A percentile compares a stretch with the other conserved stretches of the same genome.
phyloP scores from a whole-genome alignment of 2,329 filamentous ascomycete genomes.

The Stachybotrys chartarum region DNA sequence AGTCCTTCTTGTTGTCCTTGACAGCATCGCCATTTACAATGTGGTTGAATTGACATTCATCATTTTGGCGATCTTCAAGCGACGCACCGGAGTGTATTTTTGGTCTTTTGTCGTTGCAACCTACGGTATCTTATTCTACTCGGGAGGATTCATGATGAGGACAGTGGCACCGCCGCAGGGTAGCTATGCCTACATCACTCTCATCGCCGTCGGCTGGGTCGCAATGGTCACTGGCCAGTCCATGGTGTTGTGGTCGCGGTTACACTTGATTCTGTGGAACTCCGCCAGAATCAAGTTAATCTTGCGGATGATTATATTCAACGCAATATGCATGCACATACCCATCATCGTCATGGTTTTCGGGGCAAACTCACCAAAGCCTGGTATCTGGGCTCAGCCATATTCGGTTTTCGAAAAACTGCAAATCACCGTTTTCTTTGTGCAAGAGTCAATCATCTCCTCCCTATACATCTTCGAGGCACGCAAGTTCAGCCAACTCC shows the following conservation, averaged over 20 bases:
- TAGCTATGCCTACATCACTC: slow-evolving; percentile 12
- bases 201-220: slow-evolving; percentile 20
- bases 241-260: slow-evolving; percentile 54
- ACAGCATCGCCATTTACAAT: slow-evolving; percentile 25
- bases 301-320: slow-evolving; percentile 49
- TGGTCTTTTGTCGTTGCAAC: slow-evolving; percentile 29
- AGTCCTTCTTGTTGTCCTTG: slow-evolving; percentile 18
- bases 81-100: slow-evolving; percentile 27
- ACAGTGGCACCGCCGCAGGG: slow-evolving; percentile 11
- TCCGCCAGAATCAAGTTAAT: slow-evolving; percentile 37
- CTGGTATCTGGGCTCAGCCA: slow-evolving; percentile 10
- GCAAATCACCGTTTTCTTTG: slow-evolving; percentile 47
- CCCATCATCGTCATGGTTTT: slow-evolving; percentile 48
- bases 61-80: slow-evolving; percentile 26
- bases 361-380: slow-evolving; percentile 33
- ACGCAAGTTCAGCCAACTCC: slow-evolving; percentile 36
- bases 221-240: slow-evolving; percentile 55
- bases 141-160: slow-evolving; percentile 39
- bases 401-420: slow-evolving; percentile 46
- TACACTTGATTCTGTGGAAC: slow-evolving; percentile 52
- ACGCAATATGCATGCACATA: slow-evolving; percentile 45
- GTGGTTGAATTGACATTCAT: slow-evolving; percentile 26
- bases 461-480: slow-evolving; percentile 47
- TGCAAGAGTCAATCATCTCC: slow-evolving; percentile 48
- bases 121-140: slow-evolving; percentile 27